A percentile compares a stretch with the other conserved stretches of the same genome.
These are phyloP conservation scores for Globisporangium emineosum DNA, from an alignment of 352 stramenopile genomes.

Conservation along the genomic window DNA sequence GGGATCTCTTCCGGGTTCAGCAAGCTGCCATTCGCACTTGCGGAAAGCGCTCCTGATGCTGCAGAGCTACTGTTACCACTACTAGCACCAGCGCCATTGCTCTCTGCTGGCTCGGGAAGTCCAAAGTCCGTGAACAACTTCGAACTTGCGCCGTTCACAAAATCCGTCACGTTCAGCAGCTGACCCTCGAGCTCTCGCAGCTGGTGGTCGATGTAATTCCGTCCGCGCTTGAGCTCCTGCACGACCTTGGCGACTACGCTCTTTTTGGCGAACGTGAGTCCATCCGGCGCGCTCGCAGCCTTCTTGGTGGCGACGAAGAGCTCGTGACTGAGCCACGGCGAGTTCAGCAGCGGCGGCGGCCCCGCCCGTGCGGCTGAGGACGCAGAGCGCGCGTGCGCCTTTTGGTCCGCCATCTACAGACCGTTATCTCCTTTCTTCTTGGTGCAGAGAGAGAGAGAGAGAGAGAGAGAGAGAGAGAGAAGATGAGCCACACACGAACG, in stretches of 20 bases:
- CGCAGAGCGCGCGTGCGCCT: not conserved
- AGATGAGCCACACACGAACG: not conserved
- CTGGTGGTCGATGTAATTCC: constrained; percentile 50
- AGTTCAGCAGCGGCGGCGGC: constrained; percentile 27
- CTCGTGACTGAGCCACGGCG: constrained; percentile 69
- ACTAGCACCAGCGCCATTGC: not conserved
- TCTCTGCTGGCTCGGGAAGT: constrained; percentile 11
- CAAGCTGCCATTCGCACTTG: constrained; percentile 5
- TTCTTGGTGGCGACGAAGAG: constrained; percentile 59
- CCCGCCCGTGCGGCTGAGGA: not conserved
- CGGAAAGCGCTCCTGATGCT: not conserved
- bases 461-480: not conserved
- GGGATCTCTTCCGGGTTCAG: constrained; percentile 12
- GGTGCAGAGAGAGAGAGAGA: not conserved
- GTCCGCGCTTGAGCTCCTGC: constrained; percentile 66
- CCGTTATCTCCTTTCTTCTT: not conserved
- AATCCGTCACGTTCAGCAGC: constrained; percentile 58
- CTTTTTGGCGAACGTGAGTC: constrained; percentile 49
- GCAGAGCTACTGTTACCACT: not conserved
- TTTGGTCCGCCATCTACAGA: constrained; percentile 11
- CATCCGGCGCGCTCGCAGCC: constrained; percentile 41
- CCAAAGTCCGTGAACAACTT: constrained; percentile 39
- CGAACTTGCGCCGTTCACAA: constrained; percentile 38
- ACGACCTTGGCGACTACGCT: constrained; percentile 44
- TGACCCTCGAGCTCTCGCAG: constrained; percentile 59